Base-by-base conservation (phyloP, 2,329 filamentous ascomycete genomes). In the Trichoderma lentiforme region DNA sequence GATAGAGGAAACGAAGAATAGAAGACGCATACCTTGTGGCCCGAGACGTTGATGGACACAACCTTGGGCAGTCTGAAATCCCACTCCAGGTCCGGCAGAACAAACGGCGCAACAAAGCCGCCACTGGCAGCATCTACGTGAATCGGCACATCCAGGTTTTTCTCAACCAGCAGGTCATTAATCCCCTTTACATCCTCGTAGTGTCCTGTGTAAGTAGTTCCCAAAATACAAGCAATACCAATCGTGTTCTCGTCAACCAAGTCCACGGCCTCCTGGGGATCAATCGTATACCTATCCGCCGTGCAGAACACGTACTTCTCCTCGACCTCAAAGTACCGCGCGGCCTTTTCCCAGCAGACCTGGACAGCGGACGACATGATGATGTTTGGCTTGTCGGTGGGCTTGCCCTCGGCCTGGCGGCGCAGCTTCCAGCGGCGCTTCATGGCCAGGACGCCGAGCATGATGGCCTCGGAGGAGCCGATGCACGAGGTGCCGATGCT, bases 331-430 rank as follows among this genome's bases (percentile, higher is more conserved):
- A 97, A 96, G 84, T 97, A 97, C 66, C 94, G 88, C 5, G 92
- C 90, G 0, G 92, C 91, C 85, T 98, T 98, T 82, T 98, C 94
- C 95, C 95, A 98, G 86, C 94, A 97, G 53, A 98, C 95, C 83
- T 98, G 95, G 2, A 98, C 95, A 36, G 95, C 95, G 30, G 93
- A 94, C 77, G 93, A 96, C 95, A 98, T 98, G 85, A 98, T 85
- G 73, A 98, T 91, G 83, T 98, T 98, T 70, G 95, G 95, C 58
- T 88, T 88, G 74, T 94, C 93, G 73, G 82, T 88, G 70, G 94
- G 88, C 84, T 97, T 96, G 73, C 94, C 95, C 76, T 89, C 93
- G 5, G 92, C 94, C 80, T 92, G 89, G 77, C 94, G 91, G 83
- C 91, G 91, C 82, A 96, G 94, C 85, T 93, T 91, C 95, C 95